Evolutionary conservation across 345 rosid species (phyloP).

Genomic region (Ceriops zippeliana): DNA sequence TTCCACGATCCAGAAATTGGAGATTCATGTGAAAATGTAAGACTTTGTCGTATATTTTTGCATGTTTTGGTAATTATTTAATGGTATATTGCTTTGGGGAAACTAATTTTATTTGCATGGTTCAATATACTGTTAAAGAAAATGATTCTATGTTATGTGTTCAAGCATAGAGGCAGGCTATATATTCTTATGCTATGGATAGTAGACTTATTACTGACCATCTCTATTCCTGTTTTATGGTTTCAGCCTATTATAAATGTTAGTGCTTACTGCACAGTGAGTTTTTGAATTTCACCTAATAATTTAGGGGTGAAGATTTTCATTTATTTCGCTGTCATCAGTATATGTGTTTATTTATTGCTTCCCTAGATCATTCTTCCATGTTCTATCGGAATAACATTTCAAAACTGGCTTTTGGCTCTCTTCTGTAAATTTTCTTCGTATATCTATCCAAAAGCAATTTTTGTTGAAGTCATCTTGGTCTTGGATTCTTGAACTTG

Average conservation of each 20-base stretch:
- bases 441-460: no score
- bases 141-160: not conserved
- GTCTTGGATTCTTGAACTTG: not conserved
- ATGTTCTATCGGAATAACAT: not conserved
- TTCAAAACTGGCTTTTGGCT: not conserved
- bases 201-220: not conserved
- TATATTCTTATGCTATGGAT: no score
- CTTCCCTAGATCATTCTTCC: not conserved
- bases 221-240: not conserved
- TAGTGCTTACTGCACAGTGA: not conserved
- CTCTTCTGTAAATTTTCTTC: no score
- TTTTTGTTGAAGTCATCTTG: not conserved
- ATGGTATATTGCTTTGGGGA: not conserved
- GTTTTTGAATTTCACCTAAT: not conserved
- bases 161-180: no score
- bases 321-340: not conserved
- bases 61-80: no score
- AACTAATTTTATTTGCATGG: not conserved
- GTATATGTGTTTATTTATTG: not conserved
- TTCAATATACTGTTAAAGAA: not conserved
- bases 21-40: constrained; percentile 73
- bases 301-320: not conserved
- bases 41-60: constrained; percentile 16
- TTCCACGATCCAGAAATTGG: constrained; percentile 57
- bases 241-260: not conserved